phyloP scores from a whole-genome alignment of 352 stramenopile genomes.

The Globisporangium barbulae region DNA sequence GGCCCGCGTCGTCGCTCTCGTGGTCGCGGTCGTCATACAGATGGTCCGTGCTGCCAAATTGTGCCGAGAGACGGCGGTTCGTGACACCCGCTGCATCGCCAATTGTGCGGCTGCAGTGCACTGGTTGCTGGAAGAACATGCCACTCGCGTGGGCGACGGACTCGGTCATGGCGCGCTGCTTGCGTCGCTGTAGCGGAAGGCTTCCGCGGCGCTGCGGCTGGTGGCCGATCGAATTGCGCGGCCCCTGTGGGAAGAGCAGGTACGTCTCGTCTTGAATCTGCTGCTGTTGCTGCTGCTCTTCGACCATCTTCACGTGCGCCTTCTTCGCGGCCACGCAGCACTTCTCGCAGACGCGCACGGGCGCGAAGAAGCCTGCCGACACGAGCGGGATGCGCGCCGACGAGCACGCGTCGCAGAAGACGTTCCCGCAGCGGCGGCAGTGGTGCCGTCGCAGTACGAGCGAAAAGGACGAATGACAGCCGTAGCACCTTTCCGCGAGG shows the following conservation, averaged over 20 bases:
- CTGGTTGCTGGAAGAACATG: constrained; percentile 25
- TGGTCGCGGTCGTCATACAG: constrained; percentile 20
- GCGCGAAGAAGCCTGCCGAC: constrained; percentile 56
- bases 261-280: constrained; percentile 17
- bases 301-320: constrained; percentile 65
- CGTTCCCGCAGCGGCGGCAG: constrained; percentile 83
- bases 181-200: constrained; percentile 9
- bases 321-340: constrained; percentile 70
- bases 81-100: constrained; percentile 5
- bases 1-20: constrained; percentile 18
- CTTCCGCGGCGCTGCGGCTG: constrained; percentile 10
- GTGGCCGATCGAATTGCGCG: constrained; percentile 5
- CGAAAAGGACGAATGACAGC: constrained; percentile 58
- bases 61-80: constrained; percentile 14
- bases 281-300: constrained; percentile 35
- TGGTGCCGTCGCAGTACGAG: constrained; percentile 83
- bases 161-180: constrained; percentile 19
- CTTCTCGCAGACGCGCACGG: constrained; percentile 79
- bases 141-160: constrained; percentile 17
- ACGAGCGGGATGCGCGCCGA: constrained; percentile 77
- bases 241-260: constrained; percentile 5
- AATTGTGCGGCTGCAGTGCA: constrained; percentile 9
- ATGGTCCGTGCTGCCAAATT: constrained; percentile 23
- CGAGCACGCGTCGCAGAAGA: constrained; percentile 89
- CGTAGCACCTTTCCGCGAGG: constrained; percentile 76